Base-by-base conservation (phyloP, 257 asterid genomes). In the Solanum habrochaites region DNA sequence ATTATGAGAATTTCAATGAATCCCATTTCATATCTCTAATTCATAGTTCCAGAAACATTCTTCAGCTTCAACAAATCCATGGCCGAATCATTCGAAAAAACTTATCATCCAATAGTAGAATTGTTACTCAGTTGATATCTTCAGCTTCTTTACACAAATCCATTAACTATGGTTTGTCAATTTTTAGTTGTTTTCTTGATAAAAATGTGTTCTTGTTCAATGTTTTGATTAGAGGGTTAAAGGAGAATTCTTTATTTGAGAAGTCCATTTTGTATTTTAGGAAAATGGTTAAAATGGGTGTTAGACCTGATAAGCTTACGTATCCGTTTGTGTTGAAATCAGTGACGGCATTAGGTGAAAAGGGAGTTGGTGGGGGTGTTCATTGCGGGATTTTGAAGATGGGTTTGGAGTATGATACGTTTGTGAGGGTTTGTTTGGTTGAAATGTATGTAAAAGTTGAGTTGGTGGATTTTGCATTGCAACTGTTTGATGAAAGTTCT, bases 401-500 rank as follows among this genome's bases (percentile, higher is more conserved):
- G 85, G 94, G 94, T 35, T 87, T 91, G 66, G 92, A 90, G 85
- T 91, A 87, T 85, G 93, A 89, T 71, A 32, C 83, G 82, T 91
- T 91, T 81, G 93, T 91, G 47, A 89, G 94, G 72, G 91, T 91
- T 87, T 89, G 89, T 71, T 89, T 91, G 92, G 92, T 83, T 77
- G 93, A 91, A 52, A 42, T 87, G 92, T 91, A 90, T 87, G 91
- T 83, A 49, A 90, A 89, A 85, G 35, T 85, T 86, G 92, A 88
- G 73, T 73, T 72, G 32, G 75, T 88, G 56, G 64, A 45, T 49
- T 7, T 32, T 16, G 94, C 89, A 15, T 56, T 91, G 52, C 90
- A 91, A 82, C 20, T 90, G 89, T 91, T 91, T 43, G 91, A 89
- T 86, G 93, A 89, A 87, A 91, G 94, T 89, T 87, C 90, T 35